Base-by-base conservation (phyloP, 2,329 filamentous ascomycete genomes). In the Aureobasidium sp. region DNA sequence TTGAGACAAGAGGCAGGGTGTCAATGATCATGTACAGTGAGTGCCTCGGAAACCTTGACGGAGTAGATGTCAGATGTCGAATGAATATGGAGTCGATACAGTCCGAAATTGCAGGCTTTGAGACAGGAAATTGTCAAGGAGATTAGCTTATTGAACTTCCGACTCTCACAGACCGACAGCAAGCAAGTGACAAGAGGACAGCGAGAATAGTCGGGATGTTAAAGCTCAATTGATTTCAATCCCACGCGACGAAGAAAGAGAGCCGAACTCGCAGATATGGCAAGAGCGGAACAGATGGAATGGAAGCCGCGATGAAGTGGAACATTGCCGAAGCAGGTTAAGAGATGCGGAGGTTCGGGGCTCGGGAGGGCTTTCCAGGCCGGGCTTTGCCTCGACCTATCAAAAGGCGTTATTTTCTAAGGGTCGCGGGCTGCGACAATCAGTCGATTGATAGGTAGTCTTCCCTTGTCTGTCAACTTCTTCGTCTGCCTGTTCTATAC, bases 391-490 rank as follows among this genome's bases (percentile, higher is more conserved):
- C 29, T 29, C 29, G 29, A 29, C 29, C 5, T 6, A 29, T 29
- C 7, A 29, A 29, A 29, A 5, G 5, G 29, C 29, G 5, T 29
- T 29, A 29, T 29, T 29, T 29, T 29, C 29, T 29, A 29, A 29
- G 27, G 37, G 37, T n/a, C 29, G 14, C n/a, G 20, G 20, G 29
- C 29, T 29, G 29, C 29, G 29, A 29, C 5, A 34, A 57, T 45
- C 41, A 45, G 41, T 57, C 15, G 53, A 45, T 57, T 34, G 29
- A 29, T 29, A 29, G 29, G 29, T 29, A 29, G 29, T 29, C 29
- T 29, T 29, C 29, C 5, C 29, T 29, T 29, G 29, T 29, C 42
- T 58, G 55, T 58, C 55, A 48, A 58, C 55, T 58, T 58, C 53
- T 57, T 57, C 41, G 29, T 47, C 15, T 31, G 52, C 25, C 20